phyloP scores from a whole-genome alignment of 148 eudicot genomes.

The Amaranthus palmeri region DNA sequence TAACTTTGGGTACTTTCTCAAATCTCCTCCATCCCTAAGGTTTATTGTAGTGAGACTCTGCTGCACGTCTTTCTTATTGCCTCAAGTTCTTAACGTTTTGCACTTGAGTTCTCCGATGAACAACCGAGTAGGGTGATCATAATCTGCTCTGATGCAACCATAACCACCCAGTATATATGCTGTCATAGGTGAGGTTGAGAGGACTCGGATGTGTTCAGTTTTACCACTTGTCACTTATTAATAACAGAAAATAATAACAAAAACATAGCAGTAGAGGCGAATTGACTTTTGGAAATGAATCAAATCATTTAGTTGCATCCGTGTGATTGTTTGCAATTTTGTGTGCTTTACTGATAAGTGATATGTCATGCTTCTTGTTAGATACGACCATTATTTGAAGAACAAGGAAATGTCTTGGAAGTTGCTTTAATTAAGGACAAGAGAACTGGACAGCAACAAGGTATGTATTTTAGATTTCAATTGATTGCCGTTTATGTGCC shows the following conservation, averaged over 20 bases:
- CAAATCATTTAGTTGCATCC: neutral
- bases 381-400: constrained; percentile 85
- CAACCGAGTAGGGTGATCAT: neutral
- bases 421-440: constrained; percentile 91
- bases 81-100: no score
- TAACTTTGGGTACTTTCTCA: neutral
- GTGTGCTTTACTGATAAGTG: neutral
- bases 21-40: neutral
- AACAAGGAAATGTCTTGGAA: constrained; percentile 85
- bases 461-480: constrained; percentile 43
- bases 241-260: neutral
- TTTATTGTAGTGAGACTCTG: neutral
- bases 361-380: constrained; percentile 28
- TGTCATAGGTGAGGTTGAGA: neutral
- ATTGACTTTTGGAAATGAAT: neutral
- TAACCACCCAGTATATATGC: neutral
- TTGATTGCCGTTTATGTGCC: constrained; percentile 24
- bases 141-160: neutral
- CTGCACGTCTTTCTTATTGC: neutral
- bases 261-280: neutral
- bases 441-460: constrained; percentile 91
- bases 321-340: neutral
- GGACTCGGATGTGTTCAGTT: neutral
- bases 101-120: neutral
- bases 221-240: neutral